These are phyloP conservation scores for Pseudogymnoascus sp. DNA, from an alignment of 2,329 filamentous ascomycete genomes.

Conservation along the genomic window DNA sequence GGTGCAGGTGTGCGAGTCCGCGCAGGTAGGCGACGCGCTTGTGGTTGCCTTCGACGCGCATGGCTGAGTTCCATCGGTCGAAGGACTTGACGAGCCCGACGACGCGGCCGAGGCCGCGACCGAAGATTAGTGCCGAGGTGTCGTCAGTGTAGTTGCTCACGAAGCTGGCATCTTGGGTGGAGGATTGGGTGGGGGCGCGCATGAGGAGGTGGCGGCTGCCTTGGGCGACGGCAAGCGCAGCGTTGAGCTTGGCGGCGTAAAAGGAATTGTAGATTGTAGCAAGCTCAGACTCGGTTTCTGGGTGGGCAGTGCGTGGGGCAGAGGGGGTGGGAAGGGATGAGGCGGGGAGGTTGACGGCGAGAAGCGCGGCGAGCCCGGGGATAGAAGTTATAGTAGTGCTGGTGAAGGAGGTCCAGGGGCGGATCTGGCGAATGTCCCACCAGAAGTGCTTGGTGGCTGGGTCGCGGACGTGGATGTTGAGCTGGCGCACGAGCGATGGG, in stretches of 20 bases:
- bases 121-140: slow-evolving; percentile 38
- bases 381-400: slow-evolving; percentile 62
- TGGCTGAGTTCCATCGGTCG: slow-evolving; percentile 90
- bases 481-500: slow-evolving; percentile 70
- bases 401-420: slow-evolving; percentile 75
- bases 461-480: slow-evolving; percentile 60
- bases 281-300: slow-evolving; percentile 70
- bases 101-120: slow-evolving; percentile 50
- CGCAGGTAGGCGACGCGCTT: slow-evolving; percentile 84
- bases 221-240: slow-evolving; percentile 69
- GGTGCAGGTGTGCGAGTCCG: slow-evolving; percentile 76
- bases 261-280: slow-evolving; percentile 67
- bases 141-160: slow-evolving; percentile 45
- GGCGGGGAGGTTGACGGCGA: slow-evolving; percentile 59
- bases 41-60: slow-evolving; percentile 77
- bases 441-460: slow-evolving; percentile 76
- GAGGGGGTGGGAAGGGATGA: slow-evolving; percentile 51
- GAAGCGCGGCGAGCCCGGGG: slow-evolving; percentile 61
- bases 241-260: slow-evolving; percentile 81
- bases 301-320: slow-evolving; percentile 43
- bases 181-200: slow-evolving; percentile 17
- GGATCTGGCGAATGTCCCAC: slow-evolving; percentile 89
- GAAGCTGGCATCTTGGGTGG: slow-evolving; percentile 29
- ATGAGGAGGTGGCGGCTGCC: slow-evolving; percentile 48
- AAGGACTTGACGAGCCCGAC: slow-evolving; percentile 86